Conservation (phyloP, 164 flowering plant genomes). For the Annona squamosa region DNA sequence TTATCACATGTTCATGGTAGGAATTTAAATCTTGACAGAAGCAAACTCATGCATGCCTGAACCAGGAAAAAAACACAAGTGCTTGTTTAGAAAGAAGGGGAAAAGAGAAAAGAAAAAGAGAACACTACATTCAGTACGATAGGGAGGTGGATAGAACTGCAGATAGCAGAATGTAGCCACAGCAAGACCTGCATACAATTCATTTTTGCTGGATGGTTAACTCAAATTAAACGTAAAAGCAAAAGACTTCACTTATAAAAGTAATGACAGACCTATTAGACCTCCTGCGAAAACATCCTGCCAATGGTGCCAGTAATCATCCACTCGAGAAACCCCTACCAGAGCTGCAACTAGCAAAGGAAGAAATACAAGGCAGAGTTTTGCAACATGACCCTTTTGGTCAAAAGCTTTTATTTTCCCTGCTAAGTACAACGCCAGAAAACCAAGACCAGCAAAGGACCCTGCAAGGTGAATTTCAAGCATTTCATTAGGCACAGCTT, state of each 20-base stretch:
- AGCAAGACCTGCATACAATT: conserved; percentile 36
- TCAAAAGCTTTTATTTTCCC: conserved; percentile 67
- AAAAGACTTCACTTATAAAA: not conserved
- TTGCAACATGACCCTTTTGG: conserved; percentile 58
- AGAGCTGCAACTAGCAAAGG: conserved; percentile 57
- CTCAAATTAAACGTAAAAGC: not conserved
- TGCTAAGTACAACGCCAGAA: conserved; percentile 52
- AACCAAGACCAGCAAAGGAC: conserved; percentile 70
- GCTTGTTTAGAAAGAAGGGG: not conserved
- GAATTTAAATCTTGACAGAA: not conserved
- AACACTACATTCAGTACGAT: conserved; percentile 44
- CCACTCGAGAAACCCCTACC: conserved; percentile 66
- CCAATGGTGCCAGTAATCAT: conserved; percentile 89
- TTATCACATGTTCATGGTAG: not conserved
- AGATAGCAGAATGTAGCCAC: conserved; percentile 69
- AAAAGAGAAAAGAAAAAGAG: not conserved
- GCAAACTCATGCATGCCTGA: not conserved
- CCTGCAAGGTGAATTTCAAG: conserved; percentile 31
- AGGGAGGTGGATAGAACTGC: conserved; percentile 85
- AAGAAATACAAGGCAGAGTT: conserved; percentile 51
- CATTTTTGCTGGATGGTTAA: not conserved
- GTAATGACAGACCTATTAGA: conserved; percentile 40
- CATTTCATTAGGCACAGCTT: not conserved
- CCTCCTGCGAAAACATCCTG: conserved; percentile 77
- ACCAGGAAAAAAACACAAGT: not conserved